phyloP scores from a whole-genome alignment of 768 basidiomycete species.

The Tubosaeta brunneosetosa region DNA sequence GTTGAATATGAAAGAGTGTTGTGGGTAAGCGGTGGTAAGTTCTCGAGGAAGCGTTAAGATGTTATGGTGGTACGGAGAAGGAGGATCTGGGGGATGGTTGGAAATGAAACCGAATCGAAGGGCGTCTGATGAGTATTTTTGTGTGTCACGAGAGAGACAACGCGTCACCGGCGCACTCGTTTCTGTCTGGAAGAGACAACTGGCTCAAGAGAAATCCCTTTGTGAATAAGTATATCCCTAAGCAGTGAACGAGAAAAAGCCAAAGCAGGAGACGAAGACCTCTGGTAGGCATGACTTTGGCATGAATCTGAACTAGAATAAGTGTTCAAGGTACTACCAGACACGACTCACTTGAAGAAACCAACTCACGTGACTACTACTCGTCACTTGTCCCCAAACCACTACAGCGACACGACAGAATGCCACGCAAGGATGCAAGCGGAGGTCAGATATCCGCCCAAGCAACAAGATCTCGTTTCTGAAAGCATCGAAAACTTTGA shows the following conservation, averaged over 20 bases:
- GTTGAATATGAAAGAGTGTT: constrained; percentile 82
- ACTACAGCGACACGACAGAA: constrained; percentile 22
- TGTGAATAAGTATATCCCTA: constrained; percentile 86
- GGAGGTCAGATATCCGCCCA: constrained; percentile 60
- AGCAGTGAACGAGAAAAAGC: constrained; percentile 63
- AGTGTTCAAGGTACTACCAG: not conserved
- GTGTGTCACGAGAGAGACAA: constrained; percentile 51
- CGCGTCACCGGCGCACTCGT: constrained; percentile 54
- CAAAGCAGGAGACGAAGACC: constrained; percentile 41
- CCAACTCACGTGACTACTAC: no score
- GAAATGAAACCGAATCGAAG: constrained; percentile 92
- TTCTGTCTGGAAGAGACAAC: constrained; percentile 26
- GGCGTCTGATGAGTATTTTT: constrained; percentile 82
- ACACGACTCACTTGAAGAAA: not conserved
- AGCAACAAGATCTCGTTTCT: constrained; percentile 73
- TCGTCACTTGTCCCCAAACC: not conserved
- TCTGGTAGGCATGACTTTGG: constrained; percentile 16
- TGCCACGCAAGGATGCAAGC: constrained; percentile 67
- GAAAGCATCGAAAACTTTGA: constrained; percentile 90
- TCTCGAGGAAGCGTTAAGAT: constrained; percentile 74
- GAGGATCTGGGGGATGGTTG: constrained; percentile 51
- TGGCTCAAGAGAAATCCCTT: constrained; percentile 89
- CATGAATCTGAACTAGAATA: constrained; percentile 2
- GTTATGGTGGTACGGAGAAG: constrained; percentile 73
- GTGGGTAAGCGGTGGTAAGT: constrained; percentile 58